These are phyloP conservation scores for Malus sylvestris DNA, from an alignment of 306 rosid genomes.

Conservation along the genomic window DNA sequence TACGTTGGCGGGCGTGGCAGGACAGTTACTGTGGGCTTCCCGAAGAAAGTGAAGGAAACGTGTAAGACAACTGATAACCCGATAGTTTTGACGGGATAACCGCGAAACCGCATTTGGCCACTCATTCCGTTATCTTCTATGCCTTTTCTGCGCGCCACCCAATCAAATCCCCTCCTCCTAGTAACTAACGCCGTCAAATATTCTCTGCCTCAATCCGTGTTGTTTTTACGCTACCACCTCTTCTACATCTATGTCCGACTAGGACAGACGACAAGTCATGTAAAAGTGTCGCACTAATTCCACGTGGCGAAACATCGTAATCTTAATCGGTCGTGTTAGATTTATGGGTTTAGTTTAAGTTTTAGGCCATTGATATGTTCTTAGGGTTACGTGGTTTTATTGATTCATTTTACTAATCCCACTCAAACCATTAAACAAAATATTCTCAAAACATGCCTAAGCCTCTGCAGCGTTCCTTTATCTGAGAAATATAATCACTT, in stretches of 20 bases:
- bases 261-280: neutral
- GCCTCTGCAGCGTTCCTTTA: no score
- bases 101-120: conserved; percentile 6
- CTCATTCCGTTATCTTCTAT: conserved; percentile 1
- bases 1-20: neutral
- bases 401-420: no score
- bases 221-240: neutral
- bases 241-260: neutral
- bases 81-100: neutral
- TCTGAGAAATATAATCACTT: no score
- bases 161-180: neutral
- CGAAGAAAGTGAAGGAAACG: neutral
- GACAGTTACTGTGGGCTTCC: neutral
- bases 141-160: neutral
- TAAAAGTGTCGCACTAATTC: neutral
- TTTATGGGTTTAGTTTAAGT: neutral
- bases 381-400: no score
- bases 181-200: conserved; percentile 1
- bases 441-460: no score
- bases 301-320: neutral
- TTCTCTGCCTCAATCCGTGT: neutral
- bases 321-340: neutral
- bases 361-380: neutral
- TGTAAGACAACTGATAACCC: neutral
- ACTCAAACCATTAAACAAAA: no score